A percentile compares a stretch with the other conserved stretches of the same genome.
phyloP scores from a whole-genome alignment of 495 filamentous ascomycete species.

The Lophiostoma macrostomum region DNA sequence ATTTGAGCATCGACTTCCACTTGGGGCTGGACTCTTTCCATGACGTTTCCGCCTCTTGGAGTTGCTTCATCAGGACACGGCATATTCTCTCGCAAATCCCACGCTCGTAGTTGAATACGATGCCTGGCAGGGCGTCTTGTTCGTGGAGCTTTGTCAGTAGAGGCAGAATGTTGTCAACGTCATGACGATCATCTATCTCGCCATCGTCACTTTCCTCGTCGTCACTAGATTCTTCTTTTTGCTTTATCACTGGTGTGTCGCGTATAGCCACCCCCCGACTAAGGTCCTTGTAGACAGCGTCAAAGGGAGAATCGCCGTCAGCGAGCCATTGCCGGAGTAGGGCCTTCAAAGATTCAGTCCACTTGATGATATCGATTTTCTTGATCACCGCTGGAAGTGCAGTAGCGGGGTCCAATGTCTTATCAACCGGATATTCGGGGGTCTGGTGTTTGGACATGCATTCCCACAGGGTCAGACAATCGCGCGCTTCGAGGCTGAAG shows the following conservation, averaged over 20 bases:
- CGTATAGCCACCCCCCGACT: conserved; percentile 25
- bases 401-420: conserved; percentile 47
- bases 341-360: conserved; percentile 62
- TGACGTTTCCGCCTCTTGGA: conserved; percentile 51
- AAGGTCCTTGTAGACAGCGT: conserved; percentile 49
- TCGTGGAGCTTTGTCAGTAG: conserved; percentile 60
- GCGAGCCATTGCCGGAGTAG: conserved; percentile 60
- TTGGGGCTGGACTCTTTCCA: conserved; percentile 55
- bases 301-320: conserved; percentile 59
- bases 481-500: conserved; percentile 64
- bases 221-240: conserved; percentile 1
- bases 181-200: conserved; percentile 20
- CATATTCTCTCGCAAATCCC: conserved; percentile 58
- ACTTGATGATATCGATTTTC: conserved; percentile 62
- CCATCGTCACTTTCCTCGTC: conserved; percentile 1
- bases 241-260: neutral
- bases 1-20: conserved; percentile 58
- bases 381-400: conserved; percentile 45
- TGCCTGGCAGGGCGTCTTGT: conserved; percentile 64
- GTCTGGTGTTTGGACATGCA: conserved; percentile 56
- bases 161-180: conserved; percentile 54
- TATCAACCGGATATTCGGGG: conserved; percentile 37
- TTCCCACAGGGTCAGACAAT: conserved; percentile 64
- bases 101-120: conserved; percentile 76
- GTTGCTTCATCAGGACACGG: conserved; percentile 45